Conservation (phyloP, 805 yeast species). For the Scheffersomyces ergatensis region DNA sequence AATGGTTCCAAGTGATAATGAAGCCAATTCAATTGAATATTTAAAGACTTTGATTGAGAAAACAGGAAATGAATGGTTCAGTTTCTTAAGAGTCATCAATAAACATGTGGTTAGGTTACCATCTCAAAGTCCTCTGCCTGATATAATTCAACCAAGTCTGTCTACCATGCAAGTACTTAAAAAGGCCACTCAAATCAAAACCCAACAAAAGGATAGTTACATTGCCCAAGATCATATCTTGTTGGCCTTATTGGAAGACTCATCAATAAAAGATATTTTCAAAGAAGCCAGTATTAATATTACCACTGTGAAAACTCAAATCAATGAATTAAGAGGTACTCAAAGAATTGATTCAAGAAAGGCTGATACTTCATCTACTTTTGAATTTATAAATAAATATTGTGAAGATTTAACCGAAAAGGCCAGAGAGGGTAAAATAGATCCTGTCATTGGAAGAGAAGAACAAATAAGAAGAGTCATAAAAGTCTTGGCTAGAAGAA, state of each 20-base stretch:
- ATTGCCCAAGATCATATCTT: slow-evolving; percentile 94
- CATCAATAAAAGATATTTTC: slow-evolving; percentile 64
- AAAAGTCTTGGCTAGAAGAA: slow-evolving; percentile 93
- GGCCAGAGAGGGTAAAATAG: slow-evolving; percentile 92
- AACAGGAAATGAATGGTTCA: slow-evolving; percentile 84
- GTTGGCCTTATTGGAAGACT: slow-evolving; percentile 80
- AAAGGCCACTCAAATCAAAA: slow-evolving; percentile 73
- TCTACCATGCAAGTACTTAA: slow-evolving; percentile 74
- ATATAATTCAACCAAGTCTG: slow-evolving; percentile 70
- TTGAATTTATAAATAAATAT: slow-evolving; percentile 83
- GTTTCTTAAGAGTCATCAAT: slow-evolving; percentile 77
- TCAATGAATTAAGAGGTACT: slow-evolving; percentile 79
- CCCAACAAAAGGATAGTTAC: slow-evolving; percentile 85
- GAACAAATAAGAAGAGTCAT: slow-evolving; percentile 96
- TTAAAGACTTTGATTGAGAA: slow-evolving; percentile 80
- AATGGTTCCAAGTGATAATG: slow-evolving; percentile 69
- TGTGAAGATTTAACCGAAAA: slow-evolving; percentile 91
- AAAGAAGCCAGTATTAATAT: slow-evolving; percentile 68
- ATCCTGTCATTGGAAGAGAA: slow-evolving; percentile 98
- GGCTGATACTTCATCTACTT: slow-evolving; percentile 85
- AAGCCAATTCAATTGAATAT: slow-evolving; percentile 47
- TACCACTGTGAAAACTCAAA: slow-evolving; percentile 74
- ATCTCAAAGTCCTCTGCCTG: slow-evolving; percentile 85
- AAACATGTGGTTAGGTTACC: slow-evolving; percentile 81
- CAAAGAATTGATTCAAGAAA: slow-evolving; percentile 90